Evolutionary conservation across 345 rosid species (phyloP), one percentile per base, ranked within the genome.

Genomic region (Carallia brachiata): DNA sequence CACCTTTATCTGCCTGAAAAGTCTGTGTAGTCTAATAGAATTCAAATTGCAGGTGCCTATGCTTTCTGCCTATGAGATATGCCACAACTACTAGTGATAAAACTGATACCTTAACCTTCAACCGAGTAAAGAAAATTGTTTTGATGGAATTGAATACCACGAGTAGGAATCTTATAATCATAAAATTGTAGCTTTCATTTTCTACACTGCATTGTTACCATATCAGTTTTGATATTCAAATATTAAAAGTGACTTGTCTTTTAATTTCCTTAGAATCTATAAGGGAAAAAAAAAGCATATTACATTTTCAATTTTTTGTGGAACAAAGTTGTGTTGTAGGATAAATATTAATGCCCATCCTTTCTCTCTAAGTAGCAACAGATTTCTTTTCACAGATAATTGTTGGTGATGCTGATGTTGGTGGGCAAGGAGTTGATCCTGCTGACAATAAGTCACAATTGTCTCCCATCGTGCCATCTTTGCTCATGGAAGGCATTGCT

Each of bases 31-130:
- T 15, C 72, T 73, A 73, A 77, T 70, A 36, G 72, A 37, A 50
- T 7, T 34, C 61, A 32, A 79, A 67, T 16, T 75, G 44, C 92
- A 96, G 99, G 98, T 92, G 31, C 92, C 95, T 54, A 83, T 98
- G 77, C 99, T 96, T 71, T 92, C 99, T 66, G 98, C 99, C 15
- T 96, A 97, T 83, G 99, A 96, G 83, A 92, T 96, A 97, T 62
- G 97, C 98, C 37, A 96, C 99, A 54, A 92, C 99, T 65, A 96
- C 92, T 85, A 96, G 98, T 84, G 99, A 92, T 63, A 96, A 92
- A 86, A 92, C 99, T 62, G 97, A 96, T 75, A 96, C 99, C 57
- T 77, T 90, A 63, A 95, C 97, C 37, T 77, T 95, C 86, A 95
- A 95, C 84, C 79, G 90, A 9, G 7, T 37, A 37, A 37, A 6